Base-by-base conservation (phyloP, 805 yeast species). In the Candida gorgasii region DNA sequence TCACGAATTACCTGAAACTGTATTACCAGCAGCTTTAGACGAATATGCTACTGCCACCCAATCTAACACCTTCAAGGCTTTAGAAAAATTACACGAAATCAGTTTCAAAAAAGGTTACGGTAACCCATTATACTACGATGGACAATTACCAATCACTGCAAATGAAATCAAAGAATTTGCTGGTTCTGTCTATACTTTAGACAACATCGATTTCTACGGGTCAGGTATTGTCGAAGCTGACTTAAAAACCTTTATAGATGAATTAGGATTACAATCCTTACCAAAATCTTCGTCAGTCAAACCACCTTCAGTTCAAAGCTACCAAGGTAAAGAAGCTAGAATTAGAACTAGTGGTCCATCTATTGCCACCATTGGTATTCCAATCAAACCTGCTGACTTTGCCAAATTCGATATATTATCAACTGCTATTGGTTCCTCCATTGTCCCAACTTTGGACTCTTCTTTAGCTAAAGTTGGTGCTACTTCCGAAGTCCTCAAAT, bases 101-200 rank as follows among this genome's bases (percentile, higher is more conserved):
- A 80, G 95, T 39, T 93, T 86, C 81, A 86, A 93, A 76, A 73
- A 67, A 48, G 97, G 96, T 42, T 80, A 87, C 58, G 97, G 97
- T 59, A 80, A 84, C 68, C 84, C 96, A 51, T 75, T 88, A 57
- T 76, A 76, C 63, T 87, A 78, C 62, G 85, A 86, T 63, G 86
- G 87, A 48, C 75, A 77, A 50, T 65, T 75, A 50, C 69, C 73
- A 54, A 50, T 62, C 39, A 57, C 80, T 34, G 71, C 80, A 53
- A 89, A 82, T 42, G 89, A 84, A 47, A 74, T 93, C 59, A 73
- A 77, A 55, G 64, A 63, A 33, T 87, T 72, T 62, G 90, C 95
- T 49, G 65, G 78, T 51, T 68, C 77, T 56, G 85, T 76, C 42
- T 89, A 81, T 78, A 77, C 80, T 51, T 72, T 80, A 57, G 78